These are phyloP conservation scores for Ormosia semicastrata DNA, from an alignment of 306 rosid genomes.

Conservation along the genomic window DNA sequence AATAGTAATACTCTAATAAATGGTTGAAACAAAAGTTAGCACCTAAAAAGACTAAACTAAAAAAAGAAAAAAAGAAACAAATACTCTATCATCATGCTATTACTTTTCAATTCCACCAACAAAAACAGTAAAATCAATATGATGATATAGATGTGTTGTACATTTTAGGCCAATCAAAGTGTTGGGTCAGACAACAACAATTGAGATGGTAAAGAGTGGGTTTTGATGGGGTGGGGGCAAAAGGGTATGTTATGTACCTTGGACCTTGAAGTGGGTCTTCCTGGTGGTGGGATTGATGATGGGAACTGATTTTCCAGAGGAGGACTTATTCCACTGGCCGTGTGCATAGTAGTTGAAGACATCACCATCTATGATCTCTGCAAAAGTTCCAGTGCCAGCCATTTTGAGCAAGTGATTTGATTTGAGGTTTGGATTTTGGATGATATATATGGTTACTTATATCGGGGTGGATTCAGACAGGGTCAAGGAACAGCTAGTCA, in stretches of 20 bases:
- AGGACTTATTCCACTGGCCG: slow-evolving; percentile 74
- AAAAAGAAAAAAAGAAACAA: not conserved
- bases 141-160: not conserved
- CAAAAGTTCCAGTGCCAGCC: slow-evolving; percentile 62
- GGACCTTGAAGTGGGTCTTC: slow-evolving; percentile 79
- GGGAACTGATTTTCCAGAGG: slow-evolving; percentile 71
- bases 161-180: too few species aligned
- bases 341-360: slow-evolving; percentile 67
- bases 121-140: not conserved
- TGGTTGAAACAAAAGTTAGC: not conserved
- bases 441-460: not conserved
- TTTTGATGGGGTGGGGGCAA: not conserved
- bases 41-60: not conserved
- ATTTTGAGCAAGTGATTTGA: slow-evolving; percentile 20
- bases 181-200: not conserved
- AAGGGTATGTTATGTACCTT: slow-evolving; percentile 46
- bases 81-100: not conserved
- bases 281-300: slow-evolving; percentile 84
- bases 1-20: not conserved
- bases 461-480: not conserved
- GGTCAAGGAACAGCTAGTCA: not conserved
- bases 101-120: not conserved
- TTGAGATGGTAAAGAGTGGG: not conserved
- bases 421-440: not conserved
- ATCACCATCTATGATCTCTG: slow-evolving; percentile 73